Conservation (phyloP, 192 early-diverging fungal species). For the Coemansia aciculifera region DNA sequence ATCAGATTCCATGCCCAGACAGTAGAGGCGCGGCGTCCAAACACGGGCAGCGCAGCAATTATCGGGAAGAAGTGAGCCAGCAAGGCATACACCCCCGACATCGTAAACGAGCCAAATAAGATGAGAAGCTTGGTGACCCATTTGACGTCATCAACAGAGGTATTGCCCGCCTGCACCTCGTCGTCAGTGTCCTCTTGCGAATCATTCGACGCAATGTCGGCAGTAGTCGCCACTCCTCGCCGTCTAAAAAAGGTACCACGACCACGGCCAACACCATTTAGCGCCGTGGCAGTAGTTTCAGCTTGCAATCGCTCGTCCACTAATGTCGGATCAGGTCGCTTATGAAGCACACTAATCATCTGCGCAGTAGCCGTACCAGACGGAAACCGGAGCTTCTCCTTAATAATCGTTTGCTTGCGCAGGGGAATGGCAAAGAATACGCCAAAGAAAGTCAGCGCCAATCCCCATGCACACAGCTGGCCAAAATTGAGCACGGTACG, state of each 20-base stretch:
- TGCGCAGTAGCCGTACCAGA: conserved; percentile 86
- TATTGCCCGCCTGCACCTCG: background rate
- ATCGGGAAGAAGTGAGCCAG: conserved; percentile 63
- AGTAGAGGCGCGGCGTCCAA: conserved; percentile 54
- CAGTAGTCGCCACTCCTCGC: background rate
- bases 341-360: conserved; percentile 75
- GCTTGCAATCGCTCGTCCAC: conserved; percentile 17
- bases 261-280: background rate
- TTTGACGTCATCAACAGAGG: conserved; percentile 48
- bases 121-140: conserved; percentile 65
- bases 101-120: conserved; percentile 57
- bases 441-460: conserved; percentile 84
- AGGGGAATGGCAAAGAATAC: conserved; percentile 86
- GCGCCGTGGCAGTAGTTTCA: background rate
- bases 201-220: background rate
- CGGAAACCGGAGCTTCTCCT: conserved; percentile 81
- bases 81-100: conserved; percentile 67
- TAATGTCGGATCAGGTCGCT: conserved; percentile 57
- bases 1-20: conserved; percentile 72
- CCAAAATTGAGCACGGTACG: conserved; percentile 57
- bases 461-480: conserved; percentile 70
- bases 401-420: conserved; percentile 74
- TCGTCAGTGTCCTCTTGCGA: background rate
- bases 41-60: conserved; percentile 60
- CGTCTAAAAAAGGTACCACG: background rate